Evolutionary conservation across 495 filamentous ascomycete species (phyloP), one percentile per base, ranked within the genome.

Genomic region (Podospora pseudocomata): DNA sequence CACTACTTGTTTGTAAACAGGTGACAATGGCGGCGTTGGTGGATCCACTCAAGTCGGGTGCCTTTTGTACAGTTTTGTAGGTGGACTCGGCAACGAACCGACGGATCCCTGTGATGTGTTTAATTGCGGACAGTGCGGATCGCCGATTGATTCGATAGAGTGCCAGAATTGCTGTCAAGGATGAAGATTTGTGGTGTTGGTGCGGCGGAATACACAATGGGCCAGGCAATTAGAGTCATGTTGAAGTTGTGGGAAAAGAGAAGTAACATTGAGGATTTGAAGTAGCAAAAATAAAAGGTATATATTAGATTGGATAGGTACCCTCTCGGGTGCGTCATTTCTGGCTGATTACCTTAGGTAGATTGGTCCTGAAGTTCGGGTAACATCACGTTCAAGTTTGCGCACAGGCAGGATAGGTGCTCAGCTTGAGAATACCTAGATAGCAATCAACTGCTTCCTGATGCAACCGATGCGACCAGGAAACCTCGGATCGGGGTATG

Each of bases 11-110:
- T 62, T 23, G 54, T 58, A 16, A 6, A 65, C 44, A 67, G 44
- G 65, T 44, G 62, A 67, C 34, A 67, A 67, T 58, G 58, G 65
- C 39, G 65, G 65, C 54, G 59, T 67, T 7, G 58, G 65, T 56
- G 65, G 65, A 23, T 55, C 58, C n/a, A 55, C 34, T 27, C 65
- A 56, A 34, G 65, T 44, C 19, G 65, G 65, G 16, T 67, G 65
- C 34, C 53, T 67, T 44, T 34, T 61, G 39, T 39, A 67, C 65
- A 67, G 57, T 5, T 67, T 67, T 62, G 59, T 61, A 44, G 65
- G 65, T 32, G 65, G 20, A 39, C 57, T 57, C 49, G 65, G 65
- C 19, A 34, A 66, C 44, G 16, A 60, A 20, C 23, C 16, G 49
- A 34, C 27, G 18, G 64, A 44, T 34, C 49, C 53, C 16, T 65